Evolutionary conservation across 2,329 filamentous ascomycete genomes (phyloP), one percentile per base, ranked within the genome.

Genomic region (Beauveria medogensis): DNA sequence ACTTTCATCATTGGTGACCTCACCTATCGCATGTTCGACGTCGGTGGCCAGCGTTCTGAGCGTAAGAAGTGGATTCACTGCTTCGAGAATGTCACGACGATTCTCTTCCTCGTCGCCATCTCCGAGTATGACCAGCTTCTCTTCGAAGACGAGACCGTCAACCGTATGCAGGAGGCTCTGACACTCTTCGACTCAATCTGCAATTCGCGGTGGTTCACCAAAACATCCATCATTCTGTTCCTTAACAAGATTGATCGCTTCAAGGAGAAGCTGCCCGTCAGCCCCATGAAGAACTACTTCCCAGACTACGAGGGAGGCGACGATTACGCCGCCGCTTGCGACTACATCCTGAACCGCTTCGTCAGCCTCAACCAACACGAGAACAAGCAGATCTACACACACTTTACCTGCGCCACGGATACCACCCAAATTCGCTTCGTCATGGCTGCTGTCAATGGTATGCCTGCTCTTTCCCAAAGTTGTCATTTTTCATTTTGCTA

Each of bases 41-140:
- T 97, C 51, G 92, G 92, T 82, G 93, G 92, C 66, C 92, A 96
- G 77, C 86, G 92, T 74, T 96, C 91, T 7, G 92, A 97, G 78
- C 88, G 92, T 73, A 97, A 97, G 89, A 97, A 97, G 85, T 97
- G 92, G 92, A 97, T 97, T 69, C 92, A 97, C 80, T 96, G 92
- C 80, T 97, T 97, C 77, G 92, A 97, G 80, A 96, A 97, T 70
- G 92, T 97, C 70, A 96, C 92, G 9, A 96, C 92, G 10, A 96
- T 97, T 68, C 88, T 97, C 44, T 97, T 97, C 86, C 80, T 96
- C 60, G 93, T 97, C 67, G 93, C 93, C 76, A 96, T 97, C 69
- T 96, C 92, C 67, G 92, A 96, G 76, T 97, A 97, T 80, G 92
- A 97, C 74, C 92, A 96, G 79, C 82, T 96, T 64, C 83, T 97